A percentile compares a stretch with the other conserved stretches of the same genome.
phyloP scores from a whole-genome alignment of 1,139 yeast genomes.

The Saccharomyces hybrid region DNA sequence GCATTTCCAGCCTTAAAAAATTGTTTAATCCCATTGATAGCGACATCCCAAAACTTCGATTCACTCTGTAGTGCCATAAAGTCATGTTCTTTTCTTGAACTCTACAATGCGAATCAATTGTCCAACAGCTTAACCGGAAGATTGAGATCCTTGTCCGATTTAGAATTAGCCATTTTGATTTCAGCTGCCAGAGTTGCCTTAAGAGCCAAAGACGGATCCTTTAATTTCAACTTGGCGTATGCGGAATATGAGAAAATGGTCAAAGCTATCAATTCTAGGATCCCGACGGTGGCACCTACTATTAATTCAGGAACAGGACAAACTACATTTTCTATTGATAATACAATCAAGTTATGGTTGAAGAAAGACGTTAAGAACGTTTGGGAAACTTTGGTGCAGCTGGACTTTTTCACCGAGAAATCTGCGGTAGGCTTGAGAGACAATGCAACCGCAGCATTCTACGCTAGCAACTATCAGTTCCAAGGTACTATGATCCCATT shows the following conservation, averaged over 20 bases:
- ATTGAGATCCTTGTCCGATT: conserved; percentile 49
- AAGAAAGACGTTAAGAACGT: conserved; percentile 43
- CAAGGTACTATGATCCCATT: conserved; percentile 28
- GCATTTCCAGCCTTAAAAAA: conserved; percentile 52
- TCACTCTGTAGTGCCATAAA: conserved; percentile 15
- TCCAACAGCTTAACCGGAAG: conserved; percentile 21
- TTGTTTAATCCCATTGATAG: conserved; percentile 41
- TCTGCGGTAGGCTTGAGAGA: conserved; percentile 28
- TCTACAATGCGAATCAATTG: conserved; percentile 26
- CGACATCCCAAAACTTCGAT: conserved; percentile 12
- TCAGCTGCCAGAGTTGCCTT: conserved; percentile 66
- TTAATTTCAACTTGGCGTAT: conserved; percentile 70
- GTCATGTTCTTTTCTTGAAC: conserved; percentile 11
- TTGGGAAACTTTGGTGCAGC: conserved; percentile 40
- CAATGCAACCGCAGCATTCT: conserved; percentile 30
- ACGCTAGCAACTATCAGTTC: conserved; percentile 30
- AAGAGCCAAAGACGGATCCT: conserved; percentile 45
- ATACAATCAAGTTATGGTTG: conserved; percentile 43
- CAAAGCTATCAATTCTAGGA: conserved; percentile 40
- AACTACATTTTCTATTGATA: conserved; percentile 24
- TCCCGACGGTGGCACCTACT: conserved; percentile 35
- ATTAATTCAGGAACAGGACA: conserved; percentile 23
- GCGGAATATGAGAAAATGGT: conserved; percentile 64
- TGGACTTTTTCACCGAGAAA: conserved; percentile 27
- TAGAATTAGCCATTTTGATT: conserved; percentile 61